A percentile compares a stretch with the other conserved stretches of the same genome.
Evolutionary conservation across 441 rosid genomes (phyloP).

Genomic region (Eutrema salsugineum): DNA sequence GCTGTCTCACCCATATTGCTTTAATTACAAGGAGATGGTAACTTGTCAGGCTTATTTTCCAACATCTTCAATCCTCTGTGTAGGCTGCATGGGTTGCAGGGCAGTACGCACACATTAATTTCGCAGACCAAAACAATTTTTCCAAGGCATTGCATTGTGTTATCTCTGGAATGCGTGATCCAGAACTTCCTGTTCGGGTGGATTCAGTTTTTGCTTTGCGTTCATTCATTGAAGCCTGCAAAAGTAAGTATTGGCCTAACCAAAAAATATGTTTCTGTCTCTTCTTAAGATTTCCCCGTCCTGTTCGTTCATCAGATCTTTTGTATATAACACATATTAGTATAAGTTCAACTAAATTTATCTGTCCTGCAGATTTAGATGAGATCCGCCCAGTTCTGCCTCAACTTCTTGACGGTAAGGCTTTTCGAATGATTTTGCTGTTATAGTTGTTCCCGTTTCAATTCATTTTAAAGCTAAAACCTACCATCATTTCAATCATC

Average conservation of each 20-base stretch:
- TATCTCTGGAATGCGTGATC: constrained; percentile 93
- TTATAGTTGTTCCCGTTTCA: not conserved
- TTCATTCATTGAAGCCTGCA: constrained; percentile 94
- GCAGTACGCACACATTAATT: constrained; percentile 87
- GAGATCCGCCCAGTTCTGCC: constrained; percentile 98
- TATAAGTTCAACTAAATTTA: not conserved
- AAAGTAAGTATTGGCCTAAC: constrained; percentile 43
- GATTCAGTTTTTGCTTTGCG: constrained; percentile 98
- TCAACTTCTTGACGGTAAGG: constrained; percentile 86
- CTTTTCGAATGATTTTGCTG: constrained; percentile 6
- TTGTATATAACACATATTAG: not conserved
- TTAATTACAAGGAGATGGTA: not conserved
- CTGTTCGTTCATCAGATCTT: not conserved
- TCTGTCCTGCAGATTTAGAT: constrained; percentile 67
- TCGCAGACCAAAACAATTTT: constrained; percentile 81
- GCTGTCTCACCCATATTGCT: constrained; percentile 5
- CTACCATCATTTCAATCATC: not conserved
- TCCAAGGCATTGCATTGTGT: constrained; percentile 82
- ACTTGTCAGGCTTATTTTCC: not conserved
- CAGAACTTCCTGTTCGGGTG: constrained; percentile 97
- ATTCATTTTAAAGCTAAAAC: not conserved
- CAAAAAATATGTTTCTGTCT: not conserved
- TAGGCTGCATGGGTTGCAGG: constrained; percentile 99
- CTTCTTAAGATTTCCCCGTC: not conserved
- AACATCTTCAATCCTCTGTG: constrained; percentile 19